Evolutionary conservation across 2,329 filamentous ascomycete species (phyloP).

Genomic region (Colletotrichum agaves): DNA sequence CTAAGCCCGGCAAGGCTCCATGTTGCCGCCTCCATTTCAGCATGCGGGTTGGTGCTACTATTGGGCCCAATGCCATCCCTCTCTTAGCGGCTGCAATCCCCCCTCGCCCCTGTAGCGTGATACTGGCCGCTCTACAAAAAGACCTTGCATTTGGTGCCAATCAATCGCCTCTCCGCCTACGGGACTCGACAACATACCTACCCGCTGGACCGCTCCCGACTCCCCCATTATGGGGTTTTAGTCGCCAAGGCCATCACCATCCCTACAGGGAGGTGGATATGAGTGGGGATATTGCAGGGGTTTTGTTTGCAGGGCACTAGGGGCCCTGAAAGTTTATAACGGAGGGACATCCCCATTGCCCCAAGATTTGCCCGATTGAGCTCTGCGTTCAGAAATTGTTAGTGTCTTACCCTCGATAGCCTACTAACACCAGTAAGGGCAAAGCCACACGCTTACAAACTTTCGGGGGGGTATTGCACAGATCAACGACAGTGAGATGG

Average conservation of each 20-base stretch:
- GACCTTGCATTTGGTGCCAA: conserved; percentile 21
- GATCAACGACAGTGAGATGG: conserved; percentile 24
- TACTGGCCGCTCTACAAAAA: conserved; percentile 18
- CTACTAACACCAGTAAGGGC: too few relatives aligned
- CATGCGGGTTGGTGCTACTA: conserved; percentile 18
- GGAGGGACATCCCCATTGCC: too few relatives aligned
- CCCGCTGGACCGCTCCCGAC: conserved; percentile 24
- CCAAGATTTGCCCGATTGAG: too few relatives aligned
- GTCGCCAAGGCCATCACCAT: conserved; percentile 9
- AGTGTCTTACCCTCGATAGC: too few relatives aligned
- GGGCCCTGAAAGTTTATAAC: too few relatives aligned
- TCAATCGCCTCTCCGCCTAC: conserved; percentile 1
- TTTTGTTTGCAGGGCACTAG: conserved; percentile 10
- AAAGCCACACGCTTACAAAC: too few relatives aligned
- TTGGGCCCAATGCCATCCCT: conserved; percentile 25
- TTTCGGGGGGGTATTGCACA: background rate
- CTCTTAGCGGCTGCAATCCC: conserved; percentile 6
- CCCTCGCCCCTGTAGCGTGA: conserved; percentile 21
- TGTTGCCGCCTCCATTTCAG: conserved; percentile 25
- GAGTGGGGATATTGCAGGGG: conserved; percentile 13
- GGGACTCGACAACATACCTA: conserved; percentile 10
- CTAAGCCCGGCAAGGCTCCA: conserved; percentile 35
- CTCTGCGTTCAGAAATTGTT: too few relatives aligned
- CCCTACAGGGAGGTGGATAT: background rate
- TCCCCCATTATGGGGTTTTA: conserved; percentile 3